Conservation (phyloP, 257 asterid species). For the Buddleja alternifolia region DNA sequence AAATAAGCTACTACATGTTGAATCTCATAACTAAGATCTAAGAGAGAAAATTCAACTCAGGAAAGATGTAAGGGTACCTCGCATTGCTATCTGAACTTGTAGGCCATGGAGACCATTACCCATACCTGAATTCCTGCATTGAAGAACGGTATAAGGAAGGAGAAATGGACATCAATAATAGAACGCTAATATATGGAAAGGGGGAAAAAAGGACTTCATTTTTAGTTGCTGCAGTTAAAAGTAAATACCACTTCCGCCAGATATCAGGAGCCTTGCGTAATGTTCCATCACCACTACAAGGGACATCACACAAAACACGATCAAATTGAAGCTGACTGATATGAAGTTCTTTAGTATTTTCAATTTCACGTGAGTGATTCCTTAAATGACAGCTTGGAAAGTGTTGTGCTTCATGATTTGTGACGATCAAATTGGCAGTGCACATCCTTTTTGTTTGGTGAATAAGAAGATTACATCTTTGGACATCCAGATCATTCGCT, state of each 20-base stretch:
- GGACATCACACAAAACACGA: conserved; percentile 98
- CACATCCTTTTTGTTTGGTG: conserved; percentile 99
- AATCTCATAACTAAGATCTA: conserved; percentile 16
- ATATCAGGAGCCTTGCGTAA: conserved; percentile 98
- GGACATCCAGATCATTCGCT: conserved; percentile 95
- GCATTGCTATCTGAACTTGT: conserved; percentile 95
- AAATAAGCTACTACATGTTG: neutral
- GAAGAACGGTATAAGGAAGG: conserved; percentile 17
- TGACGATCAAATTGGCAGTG: conserved; percentile 96
- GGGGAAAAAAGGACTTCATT: too few species aligned
- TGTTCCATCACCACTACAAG: conserved; percentile 99
- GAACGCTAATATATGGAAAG: neutral
- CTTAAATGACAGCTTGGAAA: conserved; percentile 87
- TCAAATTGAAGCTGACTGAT: conserved; percentile 85
- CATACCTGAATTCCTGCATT: conserved; percentile 77
- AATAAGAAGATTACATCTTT: conserved; percentile 98
- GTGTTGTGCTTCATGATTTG: conserved; percentile 99
- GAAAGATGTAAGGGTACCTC: conserved; percentile 53
- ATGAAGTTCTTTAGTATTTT: conserved; percentile 44
- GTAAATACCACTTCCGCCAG: conserved; percentile 90
- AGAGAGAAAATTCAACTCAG: conserved; percentile 17
- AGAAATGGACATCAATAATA: conserved; percentile 10
- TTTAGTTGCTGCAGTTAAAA: too few species aligned
- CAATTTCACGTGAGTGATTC: conserved; percentile 40
- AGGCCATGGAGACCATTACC: conserved; percentile 94